Conservation (phyloP, 306 rosid species). For the Trichosanthes truncata region DNA sequence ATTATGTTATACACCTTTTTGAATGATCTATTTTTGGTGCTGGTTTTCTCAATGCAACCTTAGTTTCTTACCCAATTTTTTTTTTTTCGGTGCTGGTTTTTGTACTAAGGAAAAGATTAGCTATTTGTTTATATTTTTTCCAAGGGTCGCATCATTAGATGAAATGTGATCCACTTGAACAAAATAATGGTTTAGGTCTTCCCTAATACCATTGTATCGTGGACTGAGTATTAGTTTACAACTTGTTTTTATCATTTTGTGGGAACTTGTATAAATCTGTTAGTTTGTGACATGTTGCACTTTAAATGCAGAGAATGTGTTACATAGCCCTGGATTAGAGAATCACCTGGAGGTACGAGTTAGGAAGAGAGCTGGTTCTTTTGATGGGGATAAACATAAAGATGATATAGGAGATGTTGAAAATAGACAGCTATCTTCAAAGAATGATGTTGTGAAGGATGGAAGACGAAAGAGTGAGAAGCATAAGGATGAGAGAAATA, state of each 20-base stretch:
- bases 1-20: not conserved
- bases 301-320: constrained; percentile 40
- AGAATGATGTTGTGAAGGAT: constrained; percentile 60
- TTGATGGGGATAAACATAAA: constrained; percentile 50
- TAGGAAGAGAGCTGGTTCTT: constrained; percentile 60
- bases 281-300: constrained; percentile 26
- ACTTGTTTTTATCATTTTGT: not conserved
- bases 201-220: not conserved
- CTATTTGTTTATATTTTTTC: not conserved
- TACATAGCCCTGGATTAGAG: constrained; percentile 63
- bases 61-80: not conserved
- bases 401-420: constrained; percentile 51
- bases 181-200: not conserved
- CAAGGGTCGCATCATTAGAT: not conserved
- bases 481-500: constrained; percentile 72
- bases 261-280: constrained; percentile 11
- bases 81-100: not conserved
- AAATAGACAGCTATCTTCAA: constrained; percentile 44
- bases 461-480: constrained; percentile 74
- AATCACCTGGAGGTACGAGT: constrained; percentile 51
- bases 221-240: not conserved
- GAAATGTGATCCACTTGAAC: not conserved
- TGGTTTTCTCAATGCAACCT: not conserved
- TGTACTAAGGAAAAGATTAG: not conserved
- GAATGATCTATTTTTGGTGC: not conserved